A percentile compares a stretch with the other conserved stretches of the same genome.
Conservation (phyloP, 148 eudicot species). For the Camellia sinensis region DNA sequence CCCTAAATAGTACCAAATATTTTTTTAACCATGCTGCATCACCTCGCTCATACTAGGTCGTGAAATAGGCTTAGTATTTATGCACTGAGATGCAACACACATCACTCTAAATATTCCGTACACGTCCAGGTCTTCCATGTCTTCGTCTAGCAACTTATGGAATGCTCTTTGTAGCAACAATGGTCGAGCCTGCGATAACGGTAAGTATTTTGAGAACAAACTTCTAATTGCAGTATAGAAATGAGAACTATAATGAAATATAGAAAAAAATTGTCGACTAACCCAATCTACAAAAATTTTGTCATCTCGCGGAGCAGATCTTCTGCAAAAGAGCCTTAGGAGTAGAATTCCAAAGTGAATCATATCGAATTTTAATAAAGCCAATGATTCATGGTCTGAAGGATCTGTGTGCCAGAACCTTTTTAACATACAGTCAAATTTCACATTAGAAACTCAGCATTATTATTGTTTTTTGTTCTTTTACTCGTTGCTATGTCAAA, state of each 20-base stretch:
- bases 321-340: slow-evolving; percentile 19
- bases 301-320: slow-evolving; percentile 11
- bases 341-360: slow-evolving; percentile 21
- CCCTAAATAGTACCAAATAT: too few species aligned
- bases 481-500: too few species aligned
- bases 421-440: background rate
- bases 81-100: slow-evolving; percentile 16
- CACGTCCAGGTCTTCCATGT: slow-evolving; percentile 1
- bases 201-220: background rate
- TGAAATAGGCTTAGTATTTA: background rate
- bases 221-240: background rate
- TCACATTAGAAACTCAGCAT: too few species aligned
- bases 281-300: slow-evolving; percentile 17
- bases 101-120: slow-evolving; percentile 14
- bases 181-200: slow-evolving; percentile 14
- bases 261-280: background rate
- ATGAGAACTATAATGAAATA: background rate
- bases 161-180: slow-evolving; percentile 14
- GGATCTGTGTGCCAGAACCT: slow-evolving; percentile 2
- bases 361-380: slow-evolving; percentile 13
- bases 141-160: slow-evolving; percentile 17
- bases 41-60: slow-evolving; percentile 21
- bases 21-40: background rate
- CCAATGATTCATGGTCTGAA: slow-evolving; percentile 3
- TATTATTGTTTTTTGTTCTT: too few species aligned